Conservation (phyloP, 176 grass and related monocot species). For the Eragrostis curvula region DNA sequence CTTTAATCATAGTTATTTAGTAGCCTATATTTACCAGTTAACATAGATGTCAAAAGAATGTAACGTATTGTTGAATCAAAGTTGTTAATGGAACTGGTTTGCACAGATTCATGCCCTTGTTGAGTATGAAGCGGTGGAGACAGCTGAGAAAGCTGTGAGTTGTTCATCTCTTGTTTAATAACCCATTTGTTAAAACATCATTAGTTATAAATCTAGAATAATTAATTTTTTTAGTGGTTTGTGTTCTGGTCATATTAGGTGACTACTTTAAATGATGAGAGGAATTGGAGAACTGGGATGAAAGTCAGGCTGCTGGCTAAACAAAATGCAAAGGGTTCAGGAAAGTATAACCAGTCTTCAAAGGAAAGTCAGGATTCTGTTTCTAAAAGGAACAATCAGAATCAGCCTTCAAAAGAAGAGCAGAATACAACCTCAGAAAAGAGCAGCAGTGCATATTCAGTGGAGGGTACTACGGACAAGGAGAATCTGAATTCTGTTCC, state of each 20-base stretch:
- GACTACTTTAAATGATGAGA: conserved; percentile 67
- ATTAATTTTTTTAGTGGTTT: neutral
- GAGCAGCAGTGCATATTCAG: conserved; percentile 27
- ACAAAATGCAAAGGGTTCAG: conserved; percentile 41
- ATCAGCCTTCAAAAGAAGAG: conserved; percentile 48
- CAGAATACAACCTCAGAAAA: conserved; percentile 42
- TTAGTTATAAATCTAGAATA: conserved; percentile 12
- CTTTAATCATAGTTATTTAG: conserved; percentile 6
- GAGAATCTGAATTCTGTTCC: conserved; percentile 43
- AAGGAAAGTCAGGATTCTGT: conserved; percentile 53
- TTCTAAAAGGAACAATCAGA: conserved; percentile 53
- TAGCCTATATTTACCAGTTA: neutral
- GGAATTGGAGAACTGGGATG: conserved; percentile 94
- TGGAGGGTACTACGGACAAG: conserved; percentile 33
- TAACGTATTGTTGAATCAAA: neutral
- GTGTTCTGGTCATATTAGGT: conserved; percentile 58
- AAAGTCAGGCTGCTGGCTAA: conserved; percentile 78
- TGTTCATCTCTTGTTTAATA: conserved; percentile 35
- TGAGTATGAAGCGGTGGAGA: conserved; percentile 68
- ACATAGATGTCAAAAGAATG: neutral
- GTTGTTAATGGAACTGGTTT: conserved; percentile 31
- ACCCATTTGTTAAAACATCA: conserved; percentile 2
- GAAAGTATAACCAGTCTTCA: conserved; percentile 43
- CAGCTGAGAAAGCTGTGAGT: conserved; percentile 85
- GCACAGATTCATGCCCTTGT: conserved; percentile 80